A percentile compares a stretch with the other conserved stretches of the same genome.
Conservation (phyloP, 1,139 yeast species). For the Blastobotrys buckinghamii region DNA sequence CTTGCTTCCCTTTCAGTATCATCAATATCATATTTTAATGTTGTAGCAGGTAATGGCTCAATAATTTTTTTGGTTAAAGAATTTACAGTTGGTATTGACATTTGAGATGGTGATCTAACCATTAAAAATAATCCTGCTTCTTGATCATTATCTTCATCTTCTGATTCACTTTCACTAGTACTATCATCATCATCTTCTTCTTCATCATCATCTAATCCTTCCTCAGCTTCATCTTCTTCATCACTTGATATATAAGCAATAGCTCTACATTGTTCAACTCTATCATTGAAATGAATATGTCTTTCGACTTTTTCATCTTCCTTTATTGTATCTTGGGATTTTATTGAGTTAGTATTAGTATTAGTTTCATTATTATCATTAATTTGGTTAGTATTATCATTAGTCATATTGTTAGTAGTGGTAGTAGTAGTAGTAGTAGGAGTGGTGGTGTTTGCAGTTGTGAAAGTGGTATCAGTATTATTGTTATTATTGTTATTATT, state of each 20-base stretch:
- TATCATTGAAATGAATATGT: conserved; percentile 85
- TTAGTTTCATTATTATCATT: background rate
- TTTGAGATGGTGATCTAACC: conserved; percentile 37
- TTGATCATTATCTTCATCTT: conserved; percentile 49
- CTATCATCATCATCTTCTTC: conserved; percentile 32
- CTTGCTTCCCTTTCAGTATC: conserved; percentile 60
- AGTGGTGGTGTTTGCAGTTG: no score
- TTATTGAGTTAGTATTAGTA: background rate
- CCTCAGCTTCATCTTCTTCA: conserved; percentile 28
- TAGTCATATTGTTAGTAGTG: background rate
- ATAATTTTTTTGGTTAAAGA: conserved; percentile 40
- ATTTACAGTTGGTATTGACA: conserved; percentile 28
- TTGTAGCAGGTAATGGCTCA: conserved; percentile 73
- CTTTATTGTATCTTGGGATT: background rate
- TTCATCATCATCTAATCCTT: background rate
- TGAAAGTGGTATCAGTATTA: no score
- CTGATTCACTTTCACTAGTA: conserved; percentile 34
- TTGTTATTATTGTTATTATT: background rate
- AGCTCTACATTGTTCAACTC: conserved; percentile 85
- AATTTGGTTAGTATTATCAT: background rate
- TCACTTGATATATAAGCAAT: conserved; percentile 41
- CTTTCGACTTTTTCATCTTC: conserved; percentile 12
- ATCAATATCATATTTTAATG: conserved; percentile 71
- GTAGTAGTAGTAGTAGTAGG: background rate
- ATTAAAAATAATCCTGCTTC: conserved; percentile 68